Base-by-base conservation (phyloP, 805 yeast genomes). In the Kregervanrija delftensis region DNA sequence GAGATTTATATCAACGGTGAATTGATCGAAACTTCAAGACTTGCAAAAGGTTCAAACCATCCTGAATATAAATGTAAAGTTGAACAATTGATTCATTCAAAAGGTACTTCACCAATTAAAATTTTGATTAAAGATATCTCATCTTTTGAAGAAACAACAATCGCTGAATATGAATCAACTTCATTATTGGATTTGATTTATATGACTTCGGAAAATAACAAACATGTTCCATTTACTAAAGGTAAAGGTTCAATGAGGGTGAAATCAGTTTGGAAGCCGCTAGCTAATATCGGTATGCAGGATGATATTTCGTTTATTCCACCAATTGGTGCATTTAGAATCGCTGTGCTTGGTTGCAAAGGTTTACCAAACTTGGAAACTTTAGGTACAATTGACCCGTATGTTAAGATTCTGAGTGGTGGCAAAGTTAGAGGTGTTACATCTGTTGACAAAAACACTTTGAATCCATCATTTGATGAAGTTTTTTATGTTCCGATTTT, bases 331-430 rank as follows among this genome's bases (percentile, higher is more conserved):
- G 79, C 79, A 35, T 59, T 80, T 28, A 76, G 82, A 65, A 55
- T 86, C 34, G 79, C 77, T 54, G 53, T 86, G 40, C 71, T 79
- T 47, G 64, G 69, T 32, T 83, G 81, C 13, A 59, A 59, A 10
- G 74, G 77, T 35, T 63, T 81, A 53, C 67, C 72, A 52, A 68
- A 79, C 53, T 64, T 83, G 53, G 85, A 83, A 52, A 72, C 80
- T 12, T 74, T 83, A 41, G 91, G 93, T 45, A 77, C 74, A 45
- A 79, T 84, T 54, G 90, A 86, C 62, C 93, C 95, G 4, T 85
- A 83, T 54, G 78, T 82, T 35, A 72, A 76, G 47, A 71, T 84
- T 9, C 55, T 76, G 33, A 61, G 77, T 46, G 79, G 81, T 55
- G 84, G 83, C 52, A 76, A 75, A 57, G 56, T 76, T 35, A 72